Percentiles rank a stretch among this genome's conserved stretches.
Evolutionary conservation across 2,329 filamentous ascomycete genomes (phyloP).

Genomic region (Tolypocladium inflatum): DNA sequence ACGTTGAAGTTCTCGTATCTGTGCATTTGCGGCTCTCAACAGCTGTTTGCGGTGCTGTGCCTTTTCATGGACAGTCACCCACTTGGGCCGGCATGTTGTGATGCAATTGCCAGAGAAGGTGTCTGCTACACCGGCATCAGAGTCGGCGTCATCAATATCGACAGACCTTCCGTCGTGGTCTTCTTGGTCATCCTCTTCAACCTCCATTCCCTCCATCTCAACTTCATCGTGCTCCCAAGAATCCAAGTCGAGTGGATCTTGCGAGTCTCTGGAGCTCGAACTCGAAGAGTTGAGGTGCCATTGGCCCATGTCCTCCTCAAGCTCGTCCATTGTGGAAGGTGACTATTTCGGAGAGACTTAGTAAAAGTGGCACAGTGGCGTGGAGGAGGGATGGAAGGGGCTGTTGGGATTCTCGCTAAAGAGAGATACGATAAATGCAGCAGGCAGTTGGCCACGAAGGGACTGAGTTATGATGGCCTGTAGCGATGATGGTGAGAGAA

Average conservation of each 20-base stretch:
- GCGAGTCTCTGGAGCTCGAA: neutral
- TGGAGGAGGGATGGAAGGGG: neutral
- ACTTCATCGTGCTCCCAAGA: neutral
- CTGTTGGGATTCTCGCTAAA: neutral
- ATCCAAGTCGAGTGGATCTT: neutral
- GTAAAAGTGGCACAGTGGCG: neutral
- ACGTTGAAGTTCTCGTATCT: neutral
- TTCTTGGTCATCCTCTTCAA: neutral
- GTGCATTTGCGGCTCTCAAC: neutral
- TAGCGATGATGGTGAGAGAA: too few species aligned
- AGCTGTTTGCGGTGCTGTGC: neutral
- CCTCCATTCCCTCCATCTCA: neutral
- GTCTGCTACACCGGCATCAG: neutral
- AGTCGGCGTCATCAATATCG: neutral
- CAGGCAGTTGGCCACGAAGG: too few species aligned
- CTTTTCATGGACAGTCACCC: neutral
- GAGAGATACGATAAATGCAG: too few species aligned
- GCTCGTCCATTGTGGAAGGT: neutral
- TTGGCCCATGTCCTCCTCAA: neutral
- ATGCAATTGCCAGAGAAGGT: neutral
- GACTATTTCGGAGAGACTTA: too few species aligned
- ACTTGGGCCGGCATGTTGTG: neutral
- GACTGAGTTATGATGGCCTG: too few species aligned
- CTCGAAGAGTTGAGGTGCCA: neutral
- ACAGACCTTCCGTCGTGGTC: neutral